phyloP scores from a whole-genome alignment of 148 eudicot species.

The Hydrangea macrophylla region DNA sequence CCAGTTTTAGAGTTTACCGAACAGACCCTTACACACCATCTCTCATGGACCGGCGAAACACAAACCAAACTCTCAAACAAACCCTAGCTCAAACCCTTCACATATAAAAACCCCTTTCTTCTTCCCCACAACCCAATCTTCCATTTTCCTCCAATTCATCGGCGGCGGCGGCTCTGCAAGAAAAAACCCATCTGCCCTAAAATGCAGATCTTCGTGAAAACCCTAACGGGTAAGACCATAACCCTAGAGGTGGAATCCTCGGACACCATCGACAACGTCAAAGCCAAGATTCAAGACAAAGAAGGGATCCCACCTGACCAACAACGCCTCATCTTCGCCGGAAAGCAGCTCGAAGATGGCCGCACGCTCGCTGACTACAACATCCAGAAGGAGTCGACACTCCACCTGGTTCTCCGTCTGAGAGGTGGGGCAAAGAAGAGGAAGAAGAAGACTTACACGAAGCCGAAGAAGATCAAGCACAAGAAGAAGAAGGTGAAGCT shows the following conservation, averaged over 20 bases:
- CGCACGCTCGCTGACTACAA: conserved; percentile 30
- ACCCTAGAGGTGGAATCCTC: conserved; percentile 29
- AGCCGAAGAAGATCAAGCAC: conserved; percentile 30
- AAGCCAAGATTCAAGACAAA: conserved; percentile 31
- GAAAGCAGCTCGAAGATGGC: conserved; percentile 33
- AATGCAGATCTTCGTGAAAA: conserved; percentile 33
- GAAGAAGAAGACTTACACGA: conserved; percentile 34
- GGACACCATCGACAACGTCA: conserved; percentile 29
- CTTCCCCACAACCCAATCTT: background rate
- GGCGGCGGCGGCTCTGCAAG: background rate
- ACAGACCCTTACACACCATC: too few species aligned
- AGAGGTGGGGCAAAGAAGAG: conserved; percentile 26
- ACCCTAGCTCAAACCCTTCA: background rate
- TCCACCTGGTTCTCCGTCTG: conserved; percentile 26
- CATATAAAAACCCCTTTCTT: background rate
- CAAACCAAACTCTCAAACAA: background rate
- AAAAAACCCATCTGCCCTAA: background rate
- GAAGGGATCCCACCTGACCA: conserved; percentile 34
- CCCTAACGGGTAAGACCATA: conserved; percentile 30
- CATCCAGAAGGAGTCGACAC: conserved; percentile 34
- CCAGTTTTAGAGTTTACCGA: too few species aligned
- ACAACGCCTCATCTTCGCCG: conserved; percentile 31
- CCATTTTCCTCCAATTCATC: conserved; percentile 5
- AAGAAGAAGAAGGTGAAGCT: conserved; percentile 29
- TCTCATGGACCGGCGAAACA: background rate